A percentile compares a stretch with the other conserved stretches of the same genome.
Conservation (phyloP, 1,139 yeast genomes). For the Candida tunisiensis region DNA sequence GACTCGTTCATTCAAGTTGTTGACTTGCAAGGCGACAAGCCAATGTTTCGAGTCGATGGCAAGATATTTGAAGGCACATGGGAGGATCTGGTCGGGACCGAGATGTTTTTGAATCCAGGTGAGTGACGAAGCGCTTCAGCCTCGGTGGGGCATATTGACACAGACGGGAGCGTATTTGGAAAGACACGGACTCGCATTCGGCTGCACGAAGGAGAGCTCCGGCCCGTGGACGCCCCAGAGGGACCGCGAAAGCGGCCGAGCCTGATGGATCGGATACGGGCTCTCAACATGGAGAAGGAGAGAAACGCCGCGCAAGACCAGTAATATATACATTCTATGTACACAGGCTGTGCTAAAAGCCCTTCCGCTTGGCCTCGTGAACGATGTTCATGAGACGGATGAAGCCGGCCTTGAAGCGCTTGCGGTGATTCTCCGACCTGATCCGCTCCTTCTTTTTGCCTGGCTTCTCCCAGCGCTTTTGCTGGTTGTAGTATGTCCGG, state of each 20-base stretch:
- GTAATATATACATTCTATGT: no score
- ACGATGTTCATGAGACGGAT: slow-evolving; percentile 18
- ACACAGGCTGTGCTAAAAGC: slow-evolving; percentile 14
- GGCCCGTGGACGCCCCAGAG: slow-evolving; percentile 1
- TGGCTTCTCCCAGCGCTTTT: slow-evolving; percentile 20
- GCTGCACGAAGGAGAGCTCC: no score
- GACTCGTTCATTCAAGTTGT: slow-evolving; percentile 25
- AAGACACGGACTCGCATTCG: background rate
- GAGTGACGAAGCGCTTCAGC: background rate
- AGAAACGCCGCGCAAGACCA: no score
- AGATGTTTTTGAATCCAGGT: slow-evolving; percentile 25
- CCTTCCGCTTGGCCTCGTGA: slow-evolving; percentile 20
- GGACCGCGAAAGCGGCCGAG: slow-evolving; percentile 1
- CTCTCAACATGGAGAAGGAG: no score
- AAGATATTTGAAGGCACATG: slow-evolving; percentile 59
- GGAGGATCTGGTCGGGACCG: slow-evolving; percentile 72
- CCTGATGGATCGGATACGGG: no score
- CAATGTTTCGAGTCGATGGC: slow-evolving; percentile 37
- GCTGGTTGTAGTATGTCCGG: no score
- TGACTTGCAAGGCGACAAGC: slow-evolving; percentile 33
- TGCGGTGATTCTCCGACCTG: slow-evolving; percentile 14
- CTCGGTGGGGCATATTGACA: background rate
- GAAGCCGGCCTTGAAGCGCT: slow-evolving; percentile 18
- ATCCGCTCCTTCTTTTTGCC: slow-evolving; percentile 18
- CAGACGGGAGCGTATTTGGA: background rate